These are phyloP conservation scores for Castanea mollissima DNA, from an alignment of 306 rosid species.

Conservation along the genomic window DNA sequence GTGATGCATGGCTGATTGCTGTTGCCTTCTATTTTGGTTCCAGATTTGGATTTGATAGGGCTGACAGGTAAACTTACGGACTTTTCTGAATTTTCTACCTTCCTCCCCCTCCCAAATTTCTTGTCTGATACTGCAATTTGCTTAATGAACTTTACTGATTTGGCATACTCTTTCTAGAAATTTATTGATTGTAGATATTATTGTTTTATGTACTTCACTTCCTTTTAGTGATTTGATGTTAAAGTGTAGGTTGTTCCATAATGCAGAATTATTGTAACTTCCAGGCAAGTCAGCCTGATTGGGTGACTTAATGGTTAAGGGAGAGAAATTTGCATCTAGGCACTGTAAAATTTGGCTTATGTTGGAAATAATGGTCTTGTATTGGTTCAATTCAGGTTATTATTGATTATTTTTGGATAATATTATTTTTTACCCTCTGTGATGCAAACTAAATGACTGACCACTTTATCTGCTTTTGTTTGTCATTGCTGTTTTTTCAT, in stretches of 20 bases:
- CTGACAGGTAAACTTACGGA: constrained; percentile 61
- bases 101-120: background rate
- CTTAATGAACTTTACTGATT: constrained; percentile 2
- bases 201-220: background rate
- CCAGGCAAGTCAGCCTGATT: background rate
- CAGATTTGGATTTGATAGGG: constrained; percentile 82
- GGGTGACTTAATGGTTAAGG: background rate
- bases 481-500: background rate
- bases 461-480: background rate
- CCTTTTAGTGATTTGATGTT: background rate
- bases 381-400: background rate
- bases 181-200: background rate
- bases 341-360: background rate
- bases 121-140: constrained; percentile 6
- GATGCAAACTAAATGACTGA: background rate
- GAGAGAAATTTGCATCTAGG: background rate
- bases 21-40: constrained; percentile 93
- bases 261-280: background rate
- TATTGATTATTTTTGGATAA: background rate
- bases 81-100: background rate
- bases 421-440: background rate
- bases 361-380: background rate
- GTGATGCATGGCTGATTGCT: constrained; percentile 94
- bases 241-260: background rate
- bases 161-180: background rate